Evolutionary conservation across 306 rosid species (phyloP), one percentile per base, ranked within the genome.

Genomic region (Comarum palustre): DNA sequence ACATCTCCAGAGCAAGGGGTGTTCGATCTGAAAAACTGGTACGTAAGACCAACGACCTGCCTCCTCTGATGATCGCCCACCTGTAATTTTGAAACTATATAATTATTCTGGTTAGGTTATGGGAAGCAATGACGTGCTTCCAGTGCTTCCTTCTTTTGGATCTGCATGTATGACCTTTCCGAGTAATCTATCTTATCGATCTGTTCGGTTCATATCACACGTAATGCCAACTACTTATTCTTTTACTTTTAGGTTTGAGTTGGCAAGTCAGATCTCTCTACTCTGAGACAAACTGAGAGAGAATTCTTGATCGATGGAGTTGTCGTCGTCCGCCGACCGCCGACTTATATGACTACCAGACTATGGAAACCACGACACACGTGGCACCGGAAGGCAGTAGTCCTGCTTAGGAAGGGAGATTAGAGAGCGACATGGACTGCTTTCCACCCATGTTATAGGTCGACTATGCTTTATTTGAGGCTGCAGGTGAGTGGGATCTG

Each of bases 1-100:
- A 24, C 79, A 25, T 48, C 61, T 74, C 22, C 47, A 65, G 50
- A 41, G 0, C 36, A 50, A 24, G 20, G 15, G 24, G 31, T n/a
- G 52, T 38, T 71, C 50, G 22, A 74, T 74, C 77, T 57, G 43
- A 31, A 29, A 72, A 75, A 69, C 48, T 74, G 62, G 66, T 27
- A 77, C 75, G 54, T 27, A 77, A 78, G 54, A 80, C 41, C 5
- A 76, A 46, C 39, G 27, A 55, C 73, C 75, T 67, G 60, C 39
- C 72, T 27, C 38, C 34, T 46, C 29, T n/a, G n/a, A n/a, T n/a
- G n/a, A n/a, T n/a, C n/a, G n/a, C n/a, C n/a, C n/a, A n/a, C n/a
- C n/a, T n/a, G n/a, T n/a, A n/a, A n/a, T n/a, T n/a, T n/a, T n/a
- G n/a, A n/a, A n/a, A n/a, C 15, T 54, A 54, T 25, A 57, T 25